Conservation (phyloP, 768 basidiomycete species). For the Leccinum sublutescens region DNA sequence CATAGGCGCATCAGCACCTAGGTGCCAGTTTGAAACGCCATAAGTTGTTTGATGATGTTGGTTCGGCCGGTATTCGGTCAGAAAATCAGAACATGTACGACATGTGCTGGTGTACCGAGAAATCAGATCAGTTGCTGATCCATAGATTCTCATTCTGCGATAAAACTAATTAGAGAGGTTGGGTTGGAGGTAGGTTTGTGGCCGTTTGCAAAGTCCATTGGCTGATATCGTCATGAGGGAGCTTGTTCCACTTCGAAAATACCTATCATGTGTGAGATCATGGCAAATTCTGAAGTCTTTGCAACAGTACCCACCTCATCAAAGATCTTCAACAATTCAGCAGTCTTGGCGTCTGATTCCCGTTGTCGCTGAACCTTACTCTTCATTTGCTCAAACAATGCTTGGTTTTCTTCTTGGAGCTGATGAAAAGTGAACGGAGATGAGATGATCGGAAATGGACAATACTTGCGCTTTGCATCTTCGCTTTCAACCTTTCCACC, state of each 20-base stretch:
- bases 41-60: too few species aligned
- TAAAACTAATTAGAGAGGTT: constrained; percentile 2
- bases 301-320: constrained; percentile 44
- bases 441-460: not conserved
- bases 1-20: too few species aligned
- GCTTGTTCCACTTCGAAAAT: constrained; percentile 48
- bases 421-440: constrained; percentile 23
- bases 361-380: constrained; percentile 45
- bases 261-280: constrained; percentile 35
- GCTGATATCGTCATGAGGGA: constrained; percentile 66
- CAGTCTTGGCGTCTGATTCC: constrained; percentile 44
- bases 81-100: too few species aligned
- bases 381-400: constrained; percentile 48
- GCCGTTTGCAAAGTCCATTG: constrained; percentile 41
- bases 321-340: constrained; percentile 50
- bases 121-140: not conserved
- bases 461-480: constrained; percentile 35
- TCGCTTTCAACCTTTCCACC: constrained; percentile 37
- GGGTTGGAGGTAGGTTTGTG: constrained; percentile 37
- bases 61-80: too few species aligned
- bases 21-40: too few species aligned
- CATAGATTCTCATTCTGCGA: not conserved
- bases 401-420: constrained; percentile 58
- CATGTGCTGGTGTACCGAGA: too few species aligned
- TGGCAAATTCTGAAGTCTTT: not conserved